Evolutionary conservation across 345 rosid species (phyloP).

Genomic region (Hibiscus syriacus): DNA sequence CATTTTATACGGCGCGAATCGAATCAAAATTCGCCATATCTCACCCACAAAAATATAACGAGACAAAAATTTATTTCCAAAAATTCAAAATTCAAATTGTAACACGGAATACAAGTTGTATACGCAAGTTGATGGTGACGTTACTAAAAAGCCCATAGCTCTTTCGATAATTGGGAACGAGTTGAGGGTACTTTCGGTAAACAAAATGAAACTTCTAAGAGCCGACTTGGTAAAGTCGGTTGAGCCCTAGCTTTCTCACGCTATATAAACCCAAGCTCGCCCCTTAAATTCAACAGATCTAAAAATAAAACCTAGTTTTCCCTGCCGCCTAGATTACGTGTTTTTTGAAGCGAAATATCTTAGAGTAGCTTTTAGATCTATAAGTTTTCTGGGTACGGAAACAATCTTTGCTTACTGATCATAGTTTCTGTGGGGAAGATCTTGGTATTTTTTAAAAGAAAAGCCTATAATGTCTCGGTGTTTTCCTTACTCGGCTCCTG

Average conservation of each 20-base stretch:
- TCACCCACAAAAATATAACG: too few species aligned
- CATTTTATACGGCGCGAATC: neutral
- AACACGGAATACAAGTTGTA: neutral
- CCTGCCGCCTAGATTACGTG: neutral
- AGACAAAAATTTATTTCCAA: neutral
- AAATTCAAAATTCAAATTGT: neutral
- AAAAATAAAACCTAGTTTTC: neutral
- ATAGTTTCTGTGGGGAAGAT: neutral
- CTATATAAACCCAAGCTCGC: neutral
- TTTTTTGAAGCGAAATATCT: too few species aligned
- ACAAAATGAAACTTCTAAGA: neutral
- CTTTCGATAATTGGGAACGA: neutral
- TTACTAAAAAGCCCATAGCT: neutral
- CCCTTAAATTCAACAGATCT: neutral
- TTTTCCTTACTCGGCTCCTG: conserved; percentile 51
- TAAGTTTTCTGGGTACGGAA: neutral
- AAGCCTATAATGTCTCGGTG: conserved; percentile 46
- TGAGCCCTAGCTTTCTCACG: neutral
- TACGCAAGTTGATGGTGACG: neutral
- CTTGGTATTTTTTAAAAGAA: neutral
- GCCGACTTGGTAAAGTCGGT: neutral
- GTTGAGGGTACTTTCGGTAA: neutral
- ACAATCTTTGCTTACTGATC: neutral
- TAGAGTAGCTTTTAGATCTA: neutral
- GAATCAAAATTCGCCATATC: neutral